Conservation (phyloP, 1,139 yeast genomes). For the Zygosaccharomyces sapae region DNA sequence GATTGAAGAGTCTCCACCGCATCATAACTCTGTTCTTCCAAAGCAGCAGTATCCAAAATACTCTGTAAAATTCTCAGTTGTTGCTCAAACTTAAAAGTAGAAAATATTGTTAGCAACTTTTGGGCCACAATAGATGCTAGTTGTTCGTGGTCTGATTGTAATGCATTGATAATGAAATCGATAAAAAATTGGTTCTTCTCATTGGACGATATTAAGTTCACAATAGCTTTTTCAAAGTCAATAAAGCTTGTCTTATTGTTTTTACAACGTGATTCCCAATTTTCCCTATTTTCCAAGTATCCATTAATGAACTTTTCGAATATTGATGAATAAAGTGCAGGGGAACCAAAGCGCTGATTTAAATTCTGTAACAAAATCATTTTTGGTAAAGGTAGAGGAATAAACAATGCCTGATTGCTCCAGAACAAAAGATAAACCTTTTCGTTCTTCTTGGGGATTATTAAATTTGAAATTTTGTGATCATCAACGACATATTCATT, state of each 20-base stretch:
- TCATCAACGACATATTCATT: constrained; percentile 47
- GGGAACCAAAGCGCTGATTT: constrained; percentile 19
- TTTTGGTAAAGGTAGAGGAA: constrained; percentile 46
- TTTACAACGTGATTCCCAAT: constrained; percentile 45
- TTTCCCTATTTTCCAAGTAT: constrained; percentile 44
- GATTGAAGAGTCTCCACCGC: constrained; percentile 52
- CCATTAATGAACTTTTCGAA: constrained; percentile 39
- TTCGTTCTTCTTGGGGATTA: constrained; percentile 44
- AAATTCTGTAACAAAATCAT: constrained; percentile 38
- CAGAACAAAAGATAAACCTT: constrained; percentile 45
- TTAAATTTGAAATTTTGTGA: constrained; percentile 39
- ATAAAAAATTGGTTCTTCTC: constrained; percentile 56
- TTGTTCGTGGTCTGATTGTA: constrained; percentile 48
- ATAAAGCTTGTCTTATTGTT: constrained; percentile 47
- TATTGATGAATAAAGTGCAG: constrained; percentile 39
- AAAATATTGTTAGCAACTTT: constrained; percentile 54
- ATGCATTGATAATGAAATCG: constrained; percentile 54
- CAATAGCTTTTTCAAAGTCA: constrained; percentile 53
- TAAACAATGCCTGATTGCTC: constrained; percentile 46
- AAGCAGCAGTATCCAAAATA: constrained; percentile 54
- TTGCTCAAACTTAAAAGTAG: constrained; percentile 51
- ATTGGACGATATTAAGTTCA: constrained; percentile 53
- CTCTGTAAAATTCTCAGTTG: constrained; percentile 56
- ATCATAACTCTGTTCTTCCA: constrained; percentile 46
- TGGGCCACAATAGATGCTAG: constrained; percentile 49